A percentile compares a stretch with the other conserved stretches of the same genome.
Evolutionary conservation across 208 protist genomes (phyloP).

Genomic region (Crithidia mellificae): DNA sequence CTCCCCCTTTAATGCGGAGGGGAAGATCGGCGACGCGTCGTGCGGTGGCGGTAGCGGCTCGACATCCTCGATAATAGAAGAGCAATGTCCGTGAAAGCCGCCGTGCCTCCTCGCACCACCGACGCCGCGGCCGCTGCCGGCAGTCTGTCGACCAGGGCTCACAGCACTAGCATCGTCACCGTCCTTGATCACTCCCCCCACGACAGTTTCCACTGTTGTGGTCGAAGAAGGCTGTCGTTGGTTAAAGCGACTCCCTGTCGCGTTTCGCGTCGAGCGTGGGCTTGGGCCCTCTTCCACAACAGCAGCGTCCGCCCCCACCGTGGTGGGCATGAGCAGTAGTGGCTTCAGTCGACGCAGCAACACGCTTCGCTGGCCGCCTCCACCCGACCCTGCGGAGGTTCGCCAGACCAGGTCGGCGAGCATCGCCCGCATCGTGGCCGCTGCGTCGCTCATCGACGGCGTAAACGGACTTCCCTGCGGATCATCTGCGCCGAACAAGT

Average conservation of each 20-base stretch:
- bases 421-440: constrained; percentile 22
- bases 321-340: constrained; percentile 1
- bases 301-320: background rate
- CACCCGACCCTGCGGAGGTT: no score
- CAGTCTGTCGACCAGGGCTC: background rate
- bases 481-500: constrained; percentile 7
- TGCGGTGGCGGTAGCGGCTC: background rate
- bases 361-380: no score
- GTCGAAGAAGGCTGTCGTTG: background rate
- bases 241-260: background rate
- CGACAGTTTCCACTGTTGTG: background rate
- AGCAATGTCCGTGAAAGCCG: background rate
- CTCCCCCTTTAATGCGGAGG: background rate
- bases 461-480: background rate
- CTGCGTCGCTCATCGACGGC: background rate
- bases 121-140: background rate
- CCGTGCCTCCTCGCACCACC: background rate
- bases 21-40: no score
- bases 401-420: constrained; percentile 19
- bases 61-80: constrained; percentile 5
- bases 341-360: background rate
- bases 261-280: background rate
- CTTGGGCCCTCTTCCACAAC: constrained; percentile 1
- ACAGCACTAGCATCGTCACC: background rate
- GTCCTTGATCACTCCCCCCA: background rate